A percentile compares a stretch with the other conserved stretches of the same genome.
These are phyloP conservation scores for Suillus clintonianus DNA, from an alignment of 768 basidiomycete species.

Conservation along the genomic window DNA sequence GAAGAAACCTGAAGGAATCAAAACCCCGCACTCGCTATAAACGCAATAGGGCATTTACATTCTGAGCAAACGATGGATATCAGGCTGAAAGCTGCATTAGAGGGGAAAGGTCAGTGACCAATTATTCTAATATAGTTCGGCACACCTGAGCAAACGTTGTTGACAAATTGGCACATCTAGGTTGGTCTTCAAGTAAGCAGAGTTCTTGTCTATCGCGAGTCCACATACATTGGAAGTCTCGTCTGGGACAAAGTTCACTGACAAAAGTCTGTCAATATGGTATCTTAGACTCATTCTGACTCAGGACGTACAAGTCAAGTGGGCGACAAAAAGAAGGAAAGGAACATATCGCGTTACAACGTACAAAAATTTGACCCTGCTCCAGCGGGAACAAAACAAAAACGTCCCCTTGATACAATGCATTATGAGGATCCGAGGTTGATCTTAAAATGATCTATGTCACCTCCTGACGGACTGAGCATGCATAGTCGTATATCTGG, in stretches of 20 bases:
- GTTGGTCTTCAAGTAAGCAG: background rate
- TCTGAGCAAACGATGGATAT: conserved; percentile 4
- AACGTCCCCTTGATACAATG: background rate
- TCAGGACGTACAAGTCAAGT: conserved; percentile 5
- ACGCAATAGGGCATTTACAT: background rate
- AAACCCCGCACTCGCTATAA: background rate
- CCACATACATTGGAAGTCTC: background rate
- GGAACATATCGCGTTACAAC: conserved; percentile 4
- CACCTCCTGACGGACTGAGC: conserved; percentile 3
- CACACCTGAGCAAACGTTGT: conserved; percentile 4
- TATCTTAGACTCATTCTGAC: too few relatives aligned
- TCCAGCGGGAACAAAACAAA: conserved; percentile 4
- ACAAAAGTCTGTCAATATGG: background rate
- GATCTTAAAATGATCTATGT: background rate
- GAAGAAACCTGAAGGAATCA: conserved; percentile 4
- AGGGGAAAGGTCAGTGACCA: background rate
- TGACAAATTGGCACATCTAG: conserved; percentile 5
- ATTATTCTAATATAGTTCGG: background rate
- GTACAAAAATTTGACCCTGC: conserved; percentile 3
- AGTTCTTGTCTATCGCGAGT: too few relatives aligned
- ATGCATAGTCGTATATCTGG: conserved; percentile 6
- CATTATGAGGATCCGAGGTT: background rate
- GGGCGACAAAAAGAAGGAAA: conserved; percentile 2
- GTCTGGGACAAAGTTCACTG: background rate
- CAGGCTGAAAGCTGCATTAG: background rate